A percentile compares a stretch with the other conserved stretches of the same genome.
These are phyloP conservation scores for Purshia tridentata DNA, from an alignment of 306 rosid genomes.

Conservation along the genomic window DNA sequence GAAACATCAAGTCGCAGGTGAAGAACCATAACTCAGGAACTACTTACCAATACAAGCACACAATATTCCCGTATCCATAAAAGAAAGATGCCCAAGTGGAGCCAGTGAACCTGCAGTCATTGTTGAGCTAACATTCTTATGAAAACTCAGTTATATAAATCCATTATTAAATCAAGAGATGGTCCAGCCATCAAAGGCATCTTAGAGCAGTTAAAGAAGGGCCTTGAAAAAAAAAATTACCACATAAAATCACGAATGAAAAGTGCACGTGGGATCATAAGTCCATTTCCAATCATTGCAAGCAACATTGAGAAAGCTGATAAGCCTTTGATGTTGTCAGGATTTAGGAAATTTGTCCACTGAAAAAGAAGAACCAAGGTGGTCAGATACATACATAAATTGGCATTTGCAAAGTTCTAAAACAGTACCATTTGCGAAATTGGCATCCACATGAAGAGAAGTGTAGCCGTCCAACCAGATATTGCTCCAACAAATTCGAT, in stretches of 20 bases:
- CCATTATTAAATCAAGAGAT: not conserved
- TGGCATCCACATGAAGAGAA: conserved; percentile 99
- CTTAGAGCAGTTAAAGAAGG: conserved; percentile 2
- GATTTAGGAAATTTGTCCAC: conserved; percentile 97
- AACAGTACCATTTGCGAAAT: conserved; percentile 81
- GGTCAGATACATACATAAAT: conserved; percentile 16
- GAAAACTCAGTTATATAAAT: not conserved
- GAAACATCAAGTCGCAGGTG: conserved; percentile 9
- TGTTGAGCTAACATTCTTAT: conserved; percentile 11
- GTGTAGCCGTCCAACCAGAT: conserved; percentile 96
- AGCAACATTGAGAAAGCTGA: conserved; percentile 90
- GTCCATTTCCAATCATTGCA: conserved; percentile 94
- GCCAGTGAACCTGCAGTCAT: conserved; percentile 70
- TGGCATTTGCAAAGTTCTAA: conserved; percentile 10
- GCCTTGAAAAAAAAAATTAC: conserved; percentile 44
- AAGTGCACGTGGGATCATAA: conserved; percentile 82
- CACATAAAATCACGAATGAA: conserved; percentile 89
- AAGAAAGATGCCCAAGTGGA: conserved; percentile 79
- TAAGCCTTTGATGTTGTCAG: conserved; percentile 93
- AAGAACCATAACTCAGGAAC: conserved; percentile 11
- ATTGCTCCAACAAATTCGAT: conserved; percentile 78
- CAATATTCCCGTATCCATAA: conserved; percentile 87
- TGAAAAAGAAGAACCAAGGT: conserved; percentile 34
- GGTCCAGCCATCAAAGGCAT: not conserved
- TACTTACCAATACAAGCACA: conserved; percentile 72